These are phyloP conservation scores for Colletotrichum eremochloae DNA, from an alignment of 2,329 filamentous ascomycete species.

Conservation along the genomic window DNA sequence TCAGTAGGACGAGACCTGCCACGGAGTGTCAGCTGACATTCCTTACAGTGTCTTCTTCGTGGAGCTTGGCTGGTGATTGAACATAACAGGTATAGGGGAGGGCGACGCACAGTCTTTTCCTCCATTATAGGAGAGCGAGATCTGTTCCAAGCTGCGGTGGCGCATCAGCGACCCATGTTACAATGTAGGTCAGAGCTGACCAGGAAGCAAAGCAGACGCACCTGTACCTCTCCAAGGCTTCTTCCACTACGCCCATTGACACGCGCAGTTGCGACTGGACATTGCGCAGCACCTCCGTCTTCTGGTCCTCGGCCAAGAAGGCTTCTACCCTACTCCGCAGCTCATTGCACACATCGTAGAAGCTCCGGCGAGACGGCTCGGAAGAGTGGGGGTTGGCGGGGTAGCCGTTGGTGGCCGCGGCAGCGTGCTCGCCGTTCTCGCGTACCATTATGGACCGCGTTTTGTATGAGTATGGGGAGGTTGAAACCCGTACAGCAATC, in stretches of 20 bases:
- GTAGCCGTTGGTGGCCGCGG: slow-evolving; percentile 31
- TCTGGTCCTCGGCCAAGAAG: slow-evolving; percentile 74
- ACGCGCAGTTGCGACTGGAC: slow-evolving; percentile 82
- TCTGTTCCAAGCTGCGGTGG: slow-evolving; percentile 73
- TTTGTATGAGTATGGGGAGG: not conserved
- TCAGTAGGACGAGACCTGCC: slow-evolving; percentile 80
- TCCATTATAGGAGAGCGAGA: slow-evolving; percentile 96
- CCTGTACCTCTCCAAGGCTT: slow-evolving; percentile 82
- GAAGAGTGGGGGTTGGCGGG: slow-evolving; percentile 41
- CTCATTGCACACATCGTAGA: slow-evolving; percentile 61
- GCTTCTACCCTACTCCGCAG: slow-evolving; percentile 72
- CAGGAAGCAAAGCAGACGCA: slow-evolving; percentile 57
- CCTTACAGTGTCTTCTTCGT: not conserved
- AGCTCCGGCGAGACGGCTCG: slow-evolving; percentile 36
- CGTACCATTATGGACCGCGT: slow-evolving; percentile 18
- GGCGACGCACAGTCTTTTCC: slow-evolving; percentile 83
- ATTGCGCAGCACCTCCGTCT: slow-evolving; percentile 67
- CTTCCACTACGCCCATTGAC: slow-evolving; percentile 79
- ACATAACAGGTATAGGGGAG: too few species aligned
- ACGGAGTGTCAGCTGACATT: slow-evolving; percentile 4
- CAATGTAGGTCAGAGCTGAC: slow-evolving; percentile 2
- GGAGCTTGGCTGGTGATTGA: too few species aligned
- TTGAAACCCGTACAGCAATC: not conserved
- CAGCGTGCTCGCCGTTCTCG: slow-evolving; percentile 29
- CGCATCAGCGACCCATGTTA: slow-evolving; percentile 17